These are phyloP conservation scores for Lobosporangium transversale DNA, from an alignment of 192 early-diverging fungal genomes.

Conservation along the genomic window DNA sequence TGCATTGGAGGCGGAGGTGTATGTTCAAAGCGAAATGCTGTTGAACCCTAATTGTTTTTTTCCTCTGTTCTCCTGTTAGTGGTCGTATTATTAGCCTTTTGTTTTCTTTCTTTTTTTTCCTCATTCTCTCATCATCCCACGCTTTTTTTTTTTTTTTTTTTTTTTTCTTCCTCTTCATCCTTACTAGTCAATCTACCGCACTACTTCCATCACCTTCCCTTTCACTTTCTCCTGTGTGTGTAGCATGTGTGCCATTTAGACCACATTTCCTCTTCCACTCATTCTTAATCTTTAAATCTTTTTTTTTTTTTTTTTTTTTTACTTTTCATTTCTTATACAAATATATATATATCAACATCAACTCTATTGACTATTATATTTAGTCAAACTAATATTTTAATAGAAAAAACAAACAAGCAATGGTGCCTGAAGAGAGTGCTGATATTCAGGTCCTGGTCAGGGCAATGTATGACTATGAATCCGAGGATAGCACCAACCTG, in stretches of 20 bases:
- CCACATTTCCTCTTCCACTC: slow-evolving; percentile 3
- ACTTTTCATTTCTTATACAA: background rate
- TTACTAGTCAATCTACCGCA: background rate
- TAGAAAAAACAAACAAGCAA: too few relatives aligned
- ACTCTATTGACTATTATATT: too few relatives aligned
- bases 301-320: background rate
- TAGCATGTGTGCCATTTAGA: too few relatives aligned
- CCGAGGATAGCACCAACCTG: slow-evolving; percentile 80
- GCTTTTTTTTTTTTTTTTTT: background rate
- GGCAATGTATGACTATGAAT: slow-evolving; percentile 91
- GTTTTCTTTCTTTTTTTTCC: background rate
- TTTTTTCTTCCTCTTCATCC: background rate
- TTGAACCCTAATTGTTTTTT: too few relatives aligned
- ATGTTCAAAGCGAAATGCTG: too few relatives aligned
- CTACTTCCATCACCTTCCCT: background rate
- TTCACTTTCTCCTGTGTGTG: slow-evolving; percentile 3
- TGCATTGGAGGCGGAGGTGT: background rate
- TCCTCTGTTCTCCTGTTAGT: too few relatives aligned
- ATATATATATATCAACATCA: too few relatives aligned
- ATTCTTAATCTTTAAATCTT: too few relatives aligned
- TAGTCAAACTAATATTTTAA: too few relatives aligned
- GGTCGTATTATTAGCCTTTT: background rate
- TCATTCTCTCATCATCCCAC: background rate
- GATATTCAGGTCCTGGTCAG: slow-evolving; percentile 60
- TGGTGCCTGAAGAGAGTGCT: slow-evolving; percentile 39